Evolutionary conservation across 2,329 filamentous ascomycete genomes (phyloP).

Genomic region (Cladophialophora psammophila): DNA sequence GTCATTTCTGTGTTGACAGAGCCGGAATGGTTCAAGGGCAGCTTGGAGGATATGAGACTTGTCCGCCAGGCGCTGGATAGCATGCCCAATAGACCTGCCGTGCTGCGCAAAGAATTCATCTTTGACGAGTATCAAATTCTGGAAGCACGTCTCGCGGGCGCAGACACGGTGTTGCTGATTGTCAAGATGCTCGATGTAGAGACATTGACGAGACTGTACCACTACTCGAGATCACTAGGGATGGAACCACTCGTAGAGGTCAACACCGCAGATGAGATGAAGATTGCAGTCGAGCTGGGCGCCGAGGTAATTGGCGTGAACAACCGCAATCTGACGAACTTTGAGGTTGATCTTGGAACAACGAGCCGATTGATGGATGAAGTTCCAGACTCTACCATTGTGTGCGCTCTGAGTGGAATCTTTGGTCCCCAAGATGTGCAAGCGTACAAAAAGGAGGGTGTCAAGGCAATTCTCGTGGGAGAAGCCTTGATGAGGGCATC

Average conservation of each 20-base stretch:
- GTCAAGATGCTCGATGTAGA: conserved; percentile 93
- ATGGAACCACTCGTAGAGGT: conserved; percentile 99
- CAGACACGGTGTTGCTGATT: conserved; percentile 92
- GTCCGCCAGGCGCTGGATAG: conserved; percentile 88
- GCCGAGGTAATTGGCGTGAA: conserved; percentile 95
- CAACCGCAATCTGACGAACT: conserved; percentile 94
- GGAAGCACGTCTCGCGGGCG: conserved; percentile 89
- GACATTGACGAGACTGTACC: conserved; percentile 78
- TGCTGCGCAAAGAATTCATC: conserved; percentile 94
- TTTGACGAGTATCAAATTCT: conserved; percentile 99
- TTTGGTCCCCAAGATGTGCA: conserved; percentile 86
- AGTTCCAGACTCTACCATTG: conserved; percentile 83
- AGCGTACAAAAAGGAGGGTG: conserved; percentile 85
- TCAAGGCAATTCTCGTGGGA: conserved; percentile 91
- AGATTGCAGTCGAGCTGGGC: conserved; percentile 82
- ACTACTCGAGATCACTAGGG: conserved; percentile 85
- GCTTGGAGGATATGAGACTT: conserved; percentile 87
- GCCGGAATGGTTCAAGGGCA: conserved; percentile 99
- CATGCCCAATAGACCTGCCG: conserved; percentile 89
- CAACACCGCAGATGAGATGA: conserved; percentile 93
- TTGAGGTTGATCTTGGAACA: conserved; percentile 93
- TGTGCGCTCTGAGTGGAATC: conserved; percentile 95
- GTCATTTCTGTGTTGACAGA: conserved; percentile 99
- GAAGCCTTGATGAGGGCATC: conserved; percentile 94
- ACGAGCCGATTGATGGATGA: conserved; percentile 86